A percentile compares a stretch with the other conserved stretches of the same genome.
phyloP scores from a whole-genome alignment of 2,329 filamentous ascomycete species.

The Exserohilum rostratum region DNA sequence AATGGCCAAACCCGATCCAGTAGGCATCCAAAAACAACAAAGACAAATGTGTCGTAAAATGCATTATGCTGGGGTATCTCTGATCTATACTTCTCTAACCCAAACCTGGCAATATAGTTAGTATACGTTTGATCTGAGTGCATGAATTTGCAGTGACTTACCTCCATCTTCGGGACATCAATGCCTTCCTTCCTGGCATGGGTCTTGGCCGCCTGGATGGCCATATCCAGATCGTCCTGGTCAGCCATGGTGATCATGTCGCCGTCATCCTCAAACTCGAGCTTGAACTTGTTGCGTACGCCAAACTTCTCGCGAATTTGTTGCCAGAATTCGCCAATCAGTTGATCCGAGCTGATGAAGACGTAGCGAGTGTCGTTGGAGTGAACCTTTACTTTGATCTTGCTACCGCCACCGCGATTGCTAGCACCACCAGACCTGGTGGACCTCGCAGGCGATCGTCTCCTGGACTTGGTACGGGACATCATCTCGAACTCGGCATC shows the following conservation, averaged over 20 bases:
- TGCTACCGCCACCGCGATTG: conserved; percentile 65
- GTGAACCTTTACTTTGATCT: conserved; percentile 92
- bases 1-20: conserved; percentile 17
- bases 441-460: conserved; percentile 52
- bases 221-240: conserved; percentile 93
- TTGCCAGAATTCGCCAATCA: conserved; percentile 78
- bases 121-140: not conserved
- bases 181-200: conserved; percentile 73
- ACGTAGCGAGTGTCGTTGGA: conserved; percentile 87
- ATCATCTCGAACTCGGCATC: conserved; percentile 83
- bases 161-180: conserved; percentile 94
- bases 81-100: conserved; percentile 52
- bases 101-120: conserved; percentile 55
- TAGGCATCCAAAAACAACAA: conserved; percentile 13
- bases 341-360: conserved; percentile 75
- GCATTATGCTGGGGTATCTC: conserved; percentile 47
- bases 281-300: conserved; percentile 78
- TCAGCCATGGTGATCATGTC: conserved; percentile 98
- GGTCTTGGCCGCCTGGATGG: conserved; percentile 71
- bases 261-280: conserved; percentile 86
- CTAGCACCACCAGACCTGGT: conserved; percentile 40
- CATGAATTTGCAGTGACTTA: conserved; percentile 58
- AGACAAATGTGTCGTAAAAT: conserved; percentile 29
- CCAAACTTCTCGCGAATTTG: conserved; percentile 87
- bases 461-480: conserved; percentile 52